phyloP scores from a whole-genome alignment of 257 asterid species.

The Solanum infundibuliforme region DNA sequence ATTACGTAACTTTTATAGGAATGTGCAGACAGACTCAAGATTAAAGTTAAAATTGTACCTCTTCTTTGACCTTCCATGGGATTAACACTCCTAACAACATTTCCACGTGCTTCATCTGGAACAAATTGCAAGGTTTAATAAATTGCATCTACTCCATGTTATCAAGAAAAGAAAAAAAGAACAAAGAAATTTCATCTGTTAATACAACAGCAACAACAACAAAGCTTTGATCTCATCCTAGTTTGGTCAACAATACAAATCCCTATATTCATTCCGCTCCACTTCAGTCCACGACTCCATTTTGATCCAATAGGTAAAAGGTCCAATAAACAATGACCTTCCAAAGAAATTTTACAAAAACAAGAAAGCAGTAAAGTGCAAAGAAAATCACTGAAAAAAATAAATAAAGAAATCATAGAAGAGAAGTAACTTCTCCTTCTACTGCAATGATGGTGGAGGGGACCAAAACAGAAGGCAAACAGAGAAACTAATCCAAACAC shows the following conservation, averaged over 20 bases:
- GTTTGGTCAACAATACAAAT: not conserved
- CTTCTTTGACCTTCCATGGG: slow-evolving; percentile 49
- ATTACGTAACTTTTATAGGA: not conserved
- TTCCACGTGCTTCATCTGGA: slow-evolving; percentile 47
- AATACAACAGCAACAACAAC: not conserved
- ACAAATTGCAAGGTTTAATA: not conserved
- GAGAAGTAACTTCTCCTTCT: not conserved
- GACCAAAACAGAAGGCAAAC: not conserved
- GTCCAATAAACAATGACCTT: not conserved
- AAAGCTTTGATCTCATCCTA: not conserved
- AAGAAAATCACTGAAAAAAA: not conserved
- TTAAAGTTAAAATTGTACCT: slow-evolving; percentile 30
- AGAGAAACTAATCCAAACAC: not conserved
- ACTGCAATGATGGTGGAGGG: not conserved
- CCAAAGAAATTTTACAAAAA: not conserved
- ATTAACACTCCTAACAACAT: slow-evolving; percentile 36
- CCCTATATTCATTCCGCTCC: not conserved
- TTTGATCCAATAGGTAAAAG: not conserved
- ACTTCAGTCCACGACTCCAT: not conserved
- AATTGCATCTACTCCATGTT: not conserved
- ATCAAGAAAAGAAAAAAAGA: not conserved
- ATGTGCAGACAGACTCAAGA: not conserved
- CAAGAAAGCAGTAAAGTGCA: not conserved
- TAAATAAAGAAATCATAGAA: not conserved
- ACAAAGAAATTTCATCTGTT: not conserved